phyloP scores from a whole-genome alignment of 306 rosid genomes.

The Heteromeles arbutifolia region DNA sequence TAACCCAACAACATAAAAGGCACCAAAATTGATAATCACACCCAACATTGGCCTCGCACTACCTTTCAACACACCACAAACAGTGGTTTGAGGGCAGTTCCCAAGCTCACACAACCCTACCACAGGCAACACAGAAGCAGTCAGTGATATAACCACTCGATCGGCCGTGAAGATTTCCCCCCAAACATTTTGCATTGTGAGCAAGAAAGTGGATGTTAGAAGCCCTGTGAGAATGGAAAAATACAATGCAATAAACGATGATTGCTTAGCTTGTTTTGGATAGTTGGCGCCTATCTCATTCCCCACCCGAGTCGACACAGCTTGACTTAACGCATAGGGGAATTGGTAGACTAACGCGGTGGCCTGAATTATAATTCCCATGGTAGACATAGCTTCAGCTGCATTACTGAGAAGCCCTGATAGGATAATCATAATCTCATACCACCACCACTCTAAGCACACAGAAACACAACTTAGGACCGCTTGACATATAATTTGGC shows the following conservation, averaged over 20 bases:
- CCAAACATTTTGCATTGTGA: conserved; percentile 16
- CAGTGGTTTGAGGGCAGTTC: conserved; percentile 39
- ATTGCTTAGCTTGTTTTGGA: conserved; percentile 22
- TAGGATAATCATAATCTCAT: conserved; percentile 33
- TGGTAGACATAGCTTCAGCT: conserved; percentile 24
- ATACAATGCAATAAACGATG: conserved; percentile 19
- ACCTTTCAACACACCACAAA: conserved; percentile 38
- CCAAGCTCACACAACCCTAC: conserved; percentile 43
- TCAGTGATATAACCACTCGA: conserved; percentile 3
- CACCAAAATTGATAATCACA: background rate
- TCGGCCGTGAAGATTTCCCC: conserved; percentile 27
- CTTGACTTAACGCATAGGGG: conserved; percentile 32
- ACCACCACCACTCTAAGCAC: conserved; percentile 59
- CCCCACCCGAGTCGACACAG: conserved; percentile 40
- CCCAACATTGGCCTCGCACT: conserved; percentile 29
- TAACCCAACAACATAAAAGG: background rate
- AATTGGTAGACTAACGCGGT: conserved; percentile 34
- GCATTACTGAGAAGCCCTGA: conserved; percentile 24
- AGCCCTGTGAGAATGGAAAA: conserved; percentile 24
- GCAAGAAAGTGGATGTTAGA: conserved; percentile 11
- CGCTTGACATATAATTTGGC: conserved; percentile 30
- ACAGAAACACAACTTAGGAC: conserved; percentile 32
- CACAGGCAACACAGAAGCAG: conserved; percentile 14
- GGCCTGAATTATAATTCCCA: conserved; percentile 44
- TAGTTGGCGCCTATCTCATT: conserved; percentile 33